Percentiles rank a stretch among this genome's conserved stretches.
These are phyloP conservation scores for Psophocarpus tetragonolobus DNA, from an alignment of 306 rosid species.

Conservation along the genomic window DNA sequence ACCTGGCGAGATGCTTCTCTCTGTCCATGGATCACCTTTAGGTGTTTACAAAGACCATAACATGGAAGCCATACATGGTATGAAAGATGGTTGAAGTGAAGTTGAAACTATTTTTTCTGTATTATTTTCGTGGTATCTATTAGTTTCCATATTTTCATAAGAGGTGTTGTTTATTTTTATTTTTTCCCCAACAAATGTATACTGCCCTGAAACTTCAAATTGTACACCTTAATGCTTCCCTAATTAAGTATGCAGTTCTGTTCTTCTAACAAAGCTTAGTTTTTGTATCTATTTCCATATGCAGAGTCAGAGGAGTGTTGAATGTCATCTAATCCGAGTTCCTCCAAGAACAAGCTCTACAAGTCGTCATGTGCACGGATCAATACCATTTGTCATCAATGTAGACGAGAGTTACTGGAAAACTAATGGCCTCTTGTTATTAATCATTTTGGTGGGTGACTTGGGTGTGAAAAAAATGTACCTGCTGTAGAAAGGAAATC, in stretches of 20 bases:
- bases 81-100: background rate
- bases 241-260: background rate
- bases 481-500: too few species aligned
- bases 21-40: slow-evolving; percentile 90
- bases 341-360: slow-evolving; percentile 21
- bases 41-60: slow-evolving; percentile 84
- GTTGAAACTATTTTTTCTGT: slow-evolving; percentile 20
- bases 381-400: background rate
- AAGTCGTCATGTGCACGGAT: background rate
- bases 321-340: slow-evolving; percentile 17
- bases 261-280: slow-evolving; percentile 14
- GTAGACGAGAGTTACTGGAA: background rate
- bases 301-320: slow-evolving; percentile 75
- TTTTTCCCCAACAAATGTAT: background rate
- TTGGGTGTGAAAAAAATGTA: too few species aligned
- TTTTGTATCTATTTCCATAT: slow-evolving; percentile 29
- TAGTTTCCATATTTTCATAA: slow-evolving; percentile 18
- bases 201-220: slow-evolving; percentile 2
- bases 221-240: background rate
- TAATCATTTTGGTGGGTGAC: background rate
- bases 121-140: slow-evolving; percentile 13
- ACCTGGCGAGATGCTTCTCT: slow-evolving; percentile 85
- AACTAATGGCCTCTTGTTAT: background rate
- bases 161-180: background rate
- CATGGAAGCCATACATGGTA: slow-evolving; percentile 94